Percentiles rank a stretch among this genome's conserved stretches.
Conservation (phyloP, 2,329 filamentous ascomycete genomes). For the Pseudogymnoascus sp. region DNA sequence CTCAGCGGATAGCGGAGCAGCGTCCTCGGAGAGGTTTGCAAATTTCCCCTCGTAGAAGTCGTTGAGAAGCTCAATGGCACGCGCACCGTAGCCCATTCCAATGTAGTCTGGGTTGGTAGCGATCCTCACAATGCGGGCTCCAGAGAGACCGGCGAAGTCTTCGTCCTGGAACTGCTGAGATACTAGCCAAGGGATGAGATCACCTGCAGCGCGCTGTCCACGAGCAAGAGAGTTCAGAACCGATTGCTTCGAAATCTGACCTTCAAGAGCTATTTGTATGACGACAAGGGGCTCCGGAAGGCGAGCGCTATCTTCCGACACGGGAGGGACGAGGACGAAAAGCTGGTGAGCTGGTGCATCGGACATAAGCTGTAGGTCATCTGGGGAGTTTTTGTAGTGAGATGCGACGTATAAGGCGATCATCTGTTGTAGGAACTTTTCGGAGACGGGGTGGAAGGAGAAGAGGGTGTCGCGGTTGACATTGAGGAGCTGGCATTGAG, state of each 20-base stretch:
- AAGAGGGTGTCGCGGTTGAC: conserved; percentile 97
- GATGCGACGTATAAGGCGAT: conserved; percentile 95
- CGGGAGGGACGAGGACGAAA: conserved; percentile 84
- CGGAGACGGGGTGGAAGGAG: conserved; percentile 93
- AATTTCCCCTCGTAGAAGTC: conserved; percentile 97
- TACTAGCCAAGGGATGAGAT: conserved; percentile 94
- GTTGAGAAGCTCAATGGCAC: conserved; percentile 75
- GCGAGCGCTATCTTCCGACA: conserved; percentile 66
- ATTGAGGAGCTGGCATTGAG: conserved; percentile 81
- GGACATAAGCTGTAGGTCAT: conserved; percentile 97
- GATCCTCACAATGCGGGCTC: conserved; percentile 85
- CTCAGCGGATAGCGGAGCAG: conserved; percentile 42
- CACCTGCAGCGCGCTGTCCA: conserved; percentile 81
- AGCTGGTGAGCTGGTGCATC: conserved; percentile 95
- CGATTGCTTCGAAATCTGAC: conserved; percentile 86
- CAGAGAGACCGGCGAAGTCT: conserved; percentile 88
- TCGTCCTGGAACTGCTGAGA: conserved; percentile 98
- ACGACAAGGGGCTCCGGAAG: conserved; percentile 92
- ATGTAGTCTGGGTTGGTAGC: conserved; percentile 93
- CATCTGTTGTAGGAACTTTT: conserved; percentile 97
- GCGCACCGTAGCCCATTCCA: conserved; percentile 87
- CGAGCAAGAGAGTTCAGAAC: conserved; percentile 83
- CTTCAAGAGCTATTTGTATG: conserved; percentile 88
- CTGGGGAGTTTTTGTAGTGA: conserved; percentile 96
- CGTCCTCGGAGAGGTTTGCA: conserved; percentile 69